A percentile compares a stretch with the other conserved stretches of the same genome.
phyloP scores from a whole-genome alignment of 2,329 filamentous ascomycete genomes.

The Hypoxylon sp. region DNA sequence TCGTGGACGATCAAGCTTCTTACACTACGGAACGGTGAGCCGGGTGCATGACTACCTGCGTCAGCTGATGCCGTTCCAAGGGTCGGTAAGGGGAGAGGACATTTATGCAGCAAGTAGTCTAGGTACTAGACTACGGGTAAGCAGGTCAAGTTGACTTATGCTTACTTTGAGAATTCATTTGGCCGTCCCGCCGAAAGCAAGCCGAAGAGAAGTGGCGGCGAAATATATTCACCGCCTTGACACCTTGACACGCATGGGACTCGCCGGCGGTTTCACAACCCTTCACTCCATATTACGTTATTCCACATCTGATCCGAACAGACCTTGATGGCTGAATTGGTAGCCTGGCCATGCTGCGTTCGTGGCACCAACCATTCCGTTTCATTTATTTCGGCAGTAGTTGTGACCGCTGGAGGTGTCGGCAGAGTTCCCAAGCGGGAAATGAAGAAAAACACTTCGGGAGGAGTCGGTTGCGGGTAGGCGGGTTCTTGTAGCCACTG shows the following conservation, averaged over 20 bases:
- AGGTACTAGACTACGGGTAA: not conserved
- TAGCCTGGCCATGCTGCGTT: constrained; percentile 17
- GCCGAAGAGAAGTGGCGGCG: constrained; percentile 2
- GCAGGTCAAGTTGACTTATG: constrained; percentile 19
- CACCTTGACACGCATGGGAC: constrained; percentile 1
- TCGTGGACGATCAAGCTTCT: not conserved
- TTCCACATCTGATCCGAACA: constrained; percentile 6
- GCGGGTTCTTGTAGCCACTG: constrained; percentile 25
- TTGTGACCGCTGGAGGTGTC: constrained; percentile 25
- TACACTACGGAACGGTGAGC: constrained; percentile 2
- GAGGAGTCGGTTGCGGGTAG: constrained; percentile 35
- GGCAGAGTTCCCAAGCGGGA: constrained; percentile 33
- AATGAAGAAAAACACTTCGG: constrained; percentile 28
- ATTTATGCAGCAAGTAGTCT: constrained; percentile 2
- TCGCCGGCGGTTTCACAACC: constrained; percentile 9
- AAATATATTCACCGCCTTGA: constrained; percentile 2
- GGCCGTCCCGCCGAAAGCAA: not conserved
- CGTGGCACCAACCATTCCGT: constrained; percentile 28
- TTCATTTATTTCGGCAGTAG: constrained; percentile 31
- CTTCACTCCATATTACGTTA: constrained; percentile 9
- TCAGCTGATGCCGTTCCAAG: constrained; percentile 7
- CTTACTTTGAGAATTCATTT: not conserved
- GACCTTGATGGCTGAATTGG: constrained; percentile 24
- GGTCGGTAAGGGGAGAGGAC: constrained; percentile 4
- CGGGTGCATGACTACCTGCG: not conserved